Evolutionary conservation across 352 stramenopile genomes (phyloP), one percentile per base, ranked within the genome.

Genomic region (Phytopythium delawarense): DNA sequence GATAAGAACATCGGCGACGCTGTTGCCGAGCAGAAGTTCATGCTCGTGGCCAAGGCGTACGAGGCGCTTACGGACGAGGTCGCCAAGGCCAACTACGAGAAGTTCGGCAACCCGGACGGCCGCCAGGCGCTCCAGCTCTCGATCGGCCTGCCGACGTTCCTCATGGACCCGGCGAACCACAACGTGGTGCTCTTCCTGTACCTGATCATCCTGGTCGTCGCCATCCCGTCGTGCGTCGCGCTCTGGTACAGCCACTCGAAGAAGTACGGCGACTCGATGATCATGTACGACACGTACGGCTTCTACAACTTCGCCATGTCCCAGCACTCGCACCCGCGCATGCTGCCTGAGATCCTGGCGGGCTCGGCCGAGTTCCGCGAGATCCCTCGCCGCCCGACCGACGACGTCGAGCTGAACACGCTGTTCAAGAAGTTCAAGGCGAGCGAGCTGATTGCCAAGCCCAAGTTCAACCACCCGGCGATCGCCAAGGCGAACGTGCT

Each of bases 211-310:
- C 93, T 99, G 63, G 97, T 99, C 6, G 87, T 98, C n/a, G 85
- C 98, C 57, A 98, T 99, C 70, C 97, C 98, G 34, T 96, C 88
- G 59, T 92, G 84, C 58, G 96, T 99, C 0, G 97, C 90, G 63
- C 79, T 94, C 6, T 99, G 97, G 84, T 98, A 98, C 79, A 94
- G 91, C 68, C 87, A 97, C 75, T 98, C 92, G 67, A 99, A 99
- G 79, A 97, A 98, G 69, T 99, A 98, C 71, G 97, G 97, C 34
- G 97, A 99, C 81, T 98, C 97, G 71, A 98, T 99, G 84, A 98
- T 99, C 76, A 98, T 99, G 95, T 99, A 99, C 82, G 96, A 99
- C 78, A 99, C 97, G 59, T 99, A 99, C 75, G 93, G 92, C 37
- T 99, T 98, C 78, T 99, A 98, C 82, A 98, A 99, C 80, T 96